phyloP scores from a whole-genome alignment of 208 protist genomes.

The Acanthamoeba royreba region DNA sequence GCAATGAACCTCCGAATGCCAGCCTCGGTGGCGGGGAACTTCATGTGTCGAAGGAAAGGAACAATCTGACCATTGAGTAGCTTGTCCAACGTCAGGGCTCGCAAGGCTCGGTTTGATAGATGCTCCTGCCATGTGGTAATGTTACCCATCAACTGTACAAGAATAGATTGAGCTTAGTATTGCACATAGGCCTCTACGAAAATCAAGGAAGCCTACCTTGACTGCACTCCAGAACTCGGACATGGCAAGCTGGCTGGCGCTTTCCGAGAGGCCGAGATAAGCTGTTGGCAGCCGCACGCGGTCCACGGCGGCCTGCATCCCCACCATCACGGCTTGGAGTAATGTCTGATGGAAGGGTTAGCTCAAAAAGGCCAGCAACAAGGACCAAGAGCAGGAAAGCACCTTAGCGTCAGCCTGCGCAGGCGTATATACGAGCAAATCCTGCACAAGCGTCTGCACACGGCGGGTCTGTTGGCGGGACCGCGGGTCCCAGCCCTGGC shows the following conservation, averaged over 20 bases:
- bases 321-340: neutral
- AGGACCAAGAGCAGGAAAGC: neutral
- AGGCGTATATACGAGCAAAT: neutral
- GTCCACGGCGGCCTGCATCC: neutral
- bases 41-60: constrained; percentile 4
- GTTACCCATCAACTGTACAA: constrained; percentile 29
- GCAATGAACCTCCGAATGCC: neutral
- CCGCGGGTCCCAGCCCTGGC: neutral
- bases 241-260: neutral
- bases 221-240: neutral
- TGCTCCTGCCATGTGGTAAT: neutral
- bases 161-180: neutral
- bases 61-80: constrained; percentile 25
- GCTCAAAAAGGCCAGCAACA: neutral
- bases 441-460: neutral
- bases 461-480: neutral
- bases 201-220: neutral
- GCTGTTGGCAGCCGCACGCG: neutral
- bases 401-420: neutral
- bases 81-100: neutral
- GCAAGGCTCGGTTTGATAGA: neutral
- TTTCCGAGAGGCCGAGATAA: neutral
- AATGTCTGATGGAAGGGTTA: neutral
- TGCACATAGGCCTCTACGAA: neutral
- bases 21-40: neutral